Base-by-base conservation (phyloP, 1,284 basidiomycete genomes). In the Pisolithus thermaeus region DNA sequence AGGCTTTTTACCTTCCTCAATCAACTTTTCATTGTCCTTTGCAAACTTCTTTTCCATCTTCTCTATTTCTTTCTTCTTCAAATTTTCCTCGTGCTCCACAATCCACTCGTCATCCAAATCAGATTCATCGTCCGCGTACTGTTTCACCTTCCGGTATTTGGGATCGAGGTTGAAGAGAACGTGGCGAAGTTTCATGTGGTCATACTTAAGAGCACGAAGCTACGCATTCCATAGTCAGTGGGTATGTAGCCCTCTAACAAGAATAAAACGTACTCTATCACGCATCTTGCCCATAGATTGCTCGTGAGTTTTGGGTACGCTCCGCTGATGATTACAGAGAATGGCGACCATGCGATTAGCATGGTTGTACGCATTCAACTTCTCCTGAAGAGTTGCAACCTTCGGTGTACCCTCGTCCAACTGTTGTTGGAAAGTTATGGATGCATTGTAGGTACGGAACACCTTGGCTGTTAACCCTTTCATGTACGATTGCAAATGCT, bases 361-460 rank as follows among this genome's bases (percentile, higher is more conserved):
- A 47, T 90, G 87, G 64, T 97, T 97, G 73, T 97, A 98, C 14
- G 91, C 90, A 47, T 94, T 90, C 51, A 97, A 77, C 73, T 96
- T 97, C 73, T 97, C 93, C 59, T 93, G 89, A 8, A 92, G 75
- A 0, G 87, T 85, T 1, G 82, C 85, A 58, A 84, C 76, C 59
- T 77, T 75, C 1, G 91, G 84, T 3, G 82, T 86, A 56, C 83
- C 81, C 54, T 84, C 75, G 60, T 92, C 88, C 52, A 97, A 74
- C 59, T 96, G 84, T 47, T 88, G 74, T 66, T 97, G 92, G 77
- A 97, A 96, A 2, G 94, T 96, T 70, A 83, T 84, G 27, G 94
- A 97, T 16, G 94, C 94, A 65, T 98, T 98, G 74, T 91, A 98
- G 51, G 94, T 98, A 92, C 94, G 94, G 79, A 98, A 98, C 22